A percentile compares a stretch with the other conserved stretches of the same genome.
phyloP scores from a whole-genome alignment of 148 eudicot species.

The Fagopyrum tataricum region DNA sequence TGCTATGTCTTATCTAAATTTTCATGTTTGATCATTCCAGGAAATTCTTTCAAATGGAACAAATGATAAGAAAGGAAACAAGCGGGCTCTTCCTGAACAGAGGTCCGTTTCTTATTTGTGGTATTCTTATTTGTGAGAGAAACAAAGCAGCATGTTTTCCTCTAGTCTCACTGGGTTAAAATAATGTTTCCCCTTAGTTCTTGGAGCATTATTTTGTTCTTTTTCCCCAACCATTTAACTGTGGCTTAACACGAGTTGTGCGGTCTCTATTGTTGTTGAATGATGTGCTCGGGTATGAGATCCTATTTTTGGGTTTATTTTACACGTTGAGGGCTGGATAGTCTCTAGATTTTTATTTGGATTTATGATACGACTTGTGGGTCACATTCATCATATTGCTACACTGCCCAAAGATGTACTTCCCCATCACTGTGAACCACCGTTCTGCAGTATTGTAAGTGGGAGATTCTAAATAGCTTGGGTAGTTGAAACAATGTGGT shows the following conservation, averaged over 20 bases:
- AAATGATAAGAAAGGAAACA: constrained; percentile 75
- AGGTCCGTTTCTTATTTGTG: constrained; percentile 37
- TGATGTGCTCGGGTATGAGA: not conserved
- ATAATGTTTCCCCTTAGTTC: not conserved
- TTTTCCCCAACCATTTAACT: too few relatives aligned
- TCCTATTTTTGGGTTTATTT: not conserved
- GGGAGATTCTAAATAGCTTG: not conserved
- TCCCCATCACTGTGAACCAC: not conserved
- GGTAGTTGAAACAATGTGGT: not conserved
- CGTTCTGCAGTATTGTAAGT: not conserved
- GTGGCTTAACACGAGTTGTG: not conserved
- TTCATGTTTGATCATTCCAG: constrained; percentile 28
- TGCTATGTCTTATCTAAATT: not conserved
- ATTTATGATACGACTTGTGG: not conserved
- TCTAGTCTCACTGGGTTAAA: not conserved
- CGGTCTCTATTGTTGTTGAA: not conserved
- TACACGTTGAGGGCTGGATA: not conserved
- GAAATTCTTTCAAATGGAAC: constrained; percentile 57
- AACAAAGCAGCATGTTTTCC: not conserved
- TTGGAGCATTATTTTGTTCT: not conserved
- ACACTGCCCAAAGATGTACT: not conserved
- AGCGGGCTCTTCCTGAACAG: constrained; percentile 69
- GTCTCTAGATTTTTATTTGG: not conserved
- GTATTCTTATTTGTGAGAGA: not conserved
- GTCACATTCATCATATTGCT: not conserved